Conservation (phyloP, 108 stramenopile species). For the Bacterosira constricta region DNA sequence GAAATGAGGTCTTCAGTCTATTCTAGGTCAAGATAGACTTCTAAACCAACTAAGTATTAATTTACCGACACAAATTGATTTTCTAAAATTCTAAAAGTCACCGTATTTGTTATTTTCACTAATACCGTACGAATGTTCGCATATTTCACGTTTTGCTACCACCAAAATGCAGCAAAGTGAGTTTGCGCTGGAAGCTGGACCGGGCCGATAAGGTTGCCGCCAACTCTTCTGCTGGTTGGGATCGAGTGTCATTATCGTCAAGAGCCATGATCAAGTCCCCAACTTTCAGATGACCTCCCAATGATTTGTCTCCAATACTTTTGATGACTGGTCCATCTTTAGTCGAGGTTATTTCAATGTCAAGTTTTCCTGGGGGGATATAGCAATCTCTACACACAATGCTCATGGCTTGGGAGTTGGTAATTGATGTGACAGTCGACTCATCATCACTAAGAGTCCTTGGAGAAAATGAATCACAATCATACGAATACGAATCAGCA, state of each 20-base stretch:
- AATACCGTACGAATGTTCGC: no score
- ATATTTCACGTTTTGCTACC: slow-evolving; percentile 7
- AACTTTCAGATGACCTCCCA: slow-evolving; percentile 71
- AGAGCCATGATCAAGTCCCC: slow-evolving; percentile 84
- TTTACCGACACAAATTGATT: no score
- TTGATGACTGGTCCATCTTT: slow-evolving; percentile 86
- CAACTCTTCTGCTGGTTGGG: slow-evolving; percentile 74
- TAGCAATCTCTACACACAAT: slow-evolving; percentile 76
- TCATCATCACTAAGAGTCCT: slow-evolving; percentile 19
- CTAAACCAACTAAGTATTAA: no score
- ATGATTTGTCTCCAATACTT: slow-evolving; percentile 62
- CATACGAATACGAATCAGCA: slow-evolving; percentile 67
- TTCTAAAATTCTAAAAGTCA: no score
- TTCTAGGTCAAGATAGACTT: no score
- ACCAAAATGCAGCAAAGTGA: slow-evolving; percentile 43
- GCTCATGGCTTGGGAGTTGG: slow-evolving; percentile 42
- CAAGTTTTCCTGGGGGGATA: slow-evolving; percentile 76
- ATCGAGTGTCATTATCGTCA: slow-evolving; percentile 75
- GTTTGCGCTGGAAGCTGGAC: slow-evolving; percentile 15
- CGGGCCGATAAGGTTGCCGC: slow-evolving; percentile 44
- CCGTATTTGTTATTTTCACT: no score
- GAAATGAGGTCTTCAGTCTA: no score
- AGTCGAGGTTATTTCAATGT: slow-evolving; percentile 80
- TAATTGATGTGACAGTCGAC: slow-evolving; percentile 29
- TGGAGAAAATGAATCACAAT: slow-evolving; percentile 46